phyloP scores from a whole-genome alignment of 106 monocot species.

The Dioscorea zingiberensis region DNA sequence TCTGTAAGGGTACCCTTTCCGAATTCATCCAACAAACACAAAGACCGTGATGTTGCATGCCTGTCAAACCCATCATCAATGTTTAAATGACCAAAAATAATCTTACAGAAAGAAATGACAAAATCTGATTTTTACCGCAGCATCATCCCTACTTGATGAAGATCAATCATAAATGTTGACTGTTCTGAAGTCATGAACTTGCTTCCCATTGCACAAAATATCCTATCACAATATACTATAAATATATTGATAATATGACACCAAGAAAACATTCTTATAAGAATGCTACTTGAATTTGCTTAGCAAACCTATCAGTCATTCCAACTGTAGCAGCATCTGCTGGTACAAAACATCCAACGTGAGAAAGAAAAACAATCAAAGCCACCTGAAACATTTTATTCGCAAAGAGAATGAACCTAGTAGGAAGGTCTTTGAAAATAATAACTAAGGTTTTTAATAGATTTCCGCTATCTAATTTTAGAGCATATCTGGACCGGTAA shows the following conservation, averaged over 20 bases:
- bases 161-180: constrained; percentile 97
- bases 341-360: constrained; percentile 96
- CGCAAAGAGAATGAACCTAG: neutral
- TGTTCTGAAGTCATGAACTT: constrained; percentile 78
- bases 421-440: too few species aligned
- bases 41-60: constrained; percentile 80
- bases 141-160: constrained; percentile 99
- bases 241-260: neutral
- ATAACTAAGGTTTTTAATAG: too few species aligned
- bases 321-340: constrained; percentile 87
- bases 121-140: constrained; percentile 43
- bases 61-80: constrained; percentile 19
- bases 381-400: constrained; percentile 62
- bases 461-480: too few species aligned
- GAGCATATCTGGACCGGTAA: too few species aligned
- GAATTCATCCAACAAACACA: constrained; percentile 96
- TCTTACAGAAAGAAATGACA: too few species aligned
- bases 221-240: constrained; percentile 33
- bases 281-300: neutral
- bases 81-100: constrained; percentile 2
- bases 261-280: neutral
- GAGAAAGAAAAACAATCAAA: constrained; percentile 91
- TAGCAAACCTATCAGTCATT: constrained; percentile 72
- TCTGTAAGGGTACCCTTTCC: constrained; percentile 97
- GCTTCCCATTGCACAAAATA: constrained; percentile 89